These are phyloP conservation scores for Spergularia marina DNA, from an alignment of 148 eudicot genomes.

Conservation along the genomic window DNA sequence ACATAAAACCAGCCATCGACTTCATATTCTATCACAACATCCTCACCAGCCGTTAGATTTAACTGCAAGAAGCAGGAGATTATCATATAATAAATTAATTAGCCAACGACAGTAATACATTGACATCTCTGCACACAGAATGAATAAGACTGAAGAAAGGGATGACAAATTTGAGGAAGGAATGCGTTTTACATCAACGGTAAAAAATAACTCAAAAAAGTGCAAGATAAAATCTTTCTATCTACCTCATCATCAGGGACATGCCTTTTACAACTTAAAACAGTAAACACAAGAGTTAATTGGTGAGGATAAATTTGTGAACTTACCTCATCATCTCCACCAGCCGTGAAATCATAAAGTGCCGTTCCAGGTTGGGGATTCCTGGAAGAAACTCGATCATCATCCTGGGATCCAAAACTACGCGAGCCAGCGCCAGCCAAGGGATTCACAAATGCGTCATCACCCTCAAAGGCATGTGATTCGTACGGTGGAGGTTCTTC, in stretches of 20 bases:
- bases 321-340: constrained; percentile 97
- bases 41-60: constrained; percentile 89
- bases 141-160: not conserved
- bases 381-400: constrained; percentile 59
- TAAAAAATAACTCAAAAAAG: no score
- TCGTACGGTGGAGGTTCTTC: constrained; percentile 88
- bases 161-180: no score
- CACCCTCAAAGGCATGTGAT: constrained; percentile 62
- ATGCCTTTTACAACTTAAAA: not conserved
- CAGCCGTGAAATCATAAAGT: constrained; percentile 95
- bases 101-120: not conserved
- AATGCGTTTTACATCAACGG: not conserved
- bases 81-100: not conserved
- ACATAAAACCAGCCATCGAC: constrained; percentile 99
- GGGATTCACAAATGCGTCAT: constrained; percentile 91
- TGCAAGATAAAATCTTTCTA: not conserved
- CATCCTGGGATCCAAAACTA: constrained; percentile 69
- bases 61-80: constrained; percentile 48
- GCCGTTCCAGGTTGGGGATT: constrained; percentile 68
- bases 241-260: not conserved
- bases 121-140: constrained; percentile 3
- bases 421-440: constrained; percentile 68
- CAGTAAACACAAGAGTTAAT: not conserved
- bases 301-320: not conserved
- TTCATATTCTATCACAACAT: constrained; percentile 82